Percentiles rank a stretch among this genome's conserved stretches.
Evolutionary conservation across 352 stramenopile species (phyloP).

Genomic region (Globisporangium heterothallicum): DNA sequence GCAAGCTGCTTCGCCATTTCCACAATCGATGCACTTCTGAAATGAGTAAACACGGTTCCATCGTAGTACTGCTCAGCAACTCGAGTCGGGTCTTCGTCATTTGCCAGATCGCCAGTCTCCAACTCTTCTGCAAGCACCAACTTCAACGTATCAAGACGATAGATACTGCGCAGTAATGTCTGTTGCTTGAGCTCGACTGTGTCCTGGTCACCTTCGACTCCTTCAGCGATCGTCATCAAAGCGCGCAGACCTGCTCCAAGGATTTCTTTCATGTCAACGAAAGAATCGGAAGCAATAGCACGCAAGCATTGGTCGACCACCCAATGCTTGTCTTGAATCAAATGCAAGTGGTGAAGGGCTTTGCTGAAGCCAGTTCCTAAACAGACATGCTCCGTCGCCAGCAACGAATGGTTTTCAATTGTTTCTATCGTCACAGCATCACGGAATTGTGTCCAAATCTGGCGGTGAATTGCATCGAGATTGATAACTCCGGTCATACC

Average conservation of each 20-base stretch:
- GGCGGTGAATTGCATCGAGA: conserved; percentile 40
- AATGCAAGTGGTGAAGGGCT: conserved; percentile 38
- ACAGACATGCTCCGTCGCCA: conserved; percentile 6
- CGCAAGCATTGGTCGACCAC: conserved; percentile 38
- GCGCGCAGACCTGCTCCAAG: conserved; percentile 38
- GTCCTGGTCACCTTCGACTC: conserved; percentile 5
- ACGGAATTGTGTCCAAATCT: conserved; percentile 44
- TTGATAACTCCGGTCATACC: conserved; percentile 17
- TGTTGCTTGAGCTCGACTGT: conserved; percentile 14
- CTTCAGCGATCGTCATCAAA: conserved; percentile 9
- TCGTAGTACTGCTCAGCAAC: conserved; percentile 37
- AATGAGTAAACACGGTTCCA: conserved; percentile 24
- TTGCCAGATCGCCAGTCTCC: conserved; percentile 19
- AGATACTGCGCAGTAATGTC: conserved; percentile 26
- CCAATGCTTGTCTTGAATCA: conserved; percentile 43
- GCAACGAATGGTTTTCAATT: neutral
- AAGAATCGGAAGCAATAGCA: conserved; percentile 32
- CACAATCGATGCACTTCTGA: conserved; percentile 29
- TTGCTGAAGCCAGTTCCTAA: conserved; percentile 17
- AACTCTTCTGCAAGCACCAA: conserved; percentile 39
- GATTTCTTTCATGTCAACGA: conserved; percentile 52
- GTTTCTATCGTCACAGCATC: conserved; percentile 10
- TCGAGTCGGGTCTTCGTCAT: conserved; percentile 19
- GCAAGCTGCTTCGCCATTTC: conserved; percentile 40
- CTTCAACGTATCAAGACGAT: conserved; percentile 47